Percentiles rank a stretch among this genome's conserved stretches.
These are phyloP conservation scores for Camellia japonica DNA, from an alignment of 148 eudicot species.

Conservation along the genomic window DNA sequence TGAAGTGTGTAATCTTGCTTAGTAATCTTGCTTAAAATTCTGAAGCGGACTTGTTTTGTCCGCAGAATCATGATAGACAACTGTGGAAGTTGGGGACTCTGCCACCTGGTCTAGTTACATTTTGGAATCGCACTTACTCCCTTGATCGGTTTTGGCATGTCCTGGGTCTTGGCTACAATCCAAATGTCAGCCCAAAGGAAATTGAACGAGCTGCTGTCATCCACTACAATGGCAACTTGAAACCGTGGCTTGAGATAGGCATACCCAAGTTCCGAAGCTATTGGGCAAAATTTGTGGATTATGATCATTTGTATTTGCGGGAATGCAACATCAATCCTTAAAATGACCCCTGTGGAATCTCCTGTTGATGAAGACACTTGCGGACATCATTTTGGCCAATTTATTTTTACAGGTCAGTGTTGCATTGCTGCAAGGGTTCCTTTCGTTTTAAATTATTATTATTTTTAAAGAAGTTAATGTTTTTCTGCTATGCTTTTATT, in stretches of 20 bases:
- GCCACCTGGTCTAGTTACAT: slow-evolving; percentile 85
- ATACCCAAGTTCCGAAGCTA: slow-evolving; percentile 63
- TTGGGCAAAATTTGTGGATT: slow-evolving; percentile 69
- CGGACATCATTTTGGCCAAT: slow-evolving; percentile 1
- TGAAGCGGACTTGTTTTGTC: slow-evolving; percentile 1
- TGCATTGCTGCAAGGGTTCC: background rate
- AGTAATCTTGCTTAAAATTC: background rate
- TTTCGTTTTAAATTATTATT: background rate
- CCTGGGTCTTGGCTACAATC: slow-evolving; percentile 81
- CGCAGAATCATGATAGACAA: slow-evolving; percentile 78
- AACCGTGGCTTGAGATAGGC: slow-evolving; percentile 93
- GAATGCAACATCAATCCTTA: slow-evolving; percentile 84
- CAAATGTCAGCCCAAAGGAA: slow-evolving; percentile 60
- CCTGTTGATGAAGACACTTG: background rate
- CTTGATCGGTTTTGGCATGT: slow-evolving; percentile 78
- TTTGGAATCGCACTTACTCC: slow-evolving; percentile 56
- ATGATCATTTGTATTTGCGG: slow-evolving; percentile 56
- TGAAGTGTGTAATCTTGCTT: background rate
- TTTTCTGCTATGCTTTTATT: background rate
- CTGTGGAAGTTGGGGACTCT: slow-evolving; percentile 89
- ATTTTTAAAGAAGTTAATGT: background rate
- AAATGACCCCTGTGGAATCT: slow-evolving; percentile 9
- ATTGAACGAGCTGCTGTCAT: slow-evolving; percentile 71
- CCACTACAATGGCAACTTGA: slow-evolving; percentile 87
- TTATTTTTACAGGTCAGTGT: slow-evolving; percentile 19